phyloP scores from a whole-genome alignment of 1,139 yeast genomes.

The Lodderomyces orthopsilosis region DNA sequence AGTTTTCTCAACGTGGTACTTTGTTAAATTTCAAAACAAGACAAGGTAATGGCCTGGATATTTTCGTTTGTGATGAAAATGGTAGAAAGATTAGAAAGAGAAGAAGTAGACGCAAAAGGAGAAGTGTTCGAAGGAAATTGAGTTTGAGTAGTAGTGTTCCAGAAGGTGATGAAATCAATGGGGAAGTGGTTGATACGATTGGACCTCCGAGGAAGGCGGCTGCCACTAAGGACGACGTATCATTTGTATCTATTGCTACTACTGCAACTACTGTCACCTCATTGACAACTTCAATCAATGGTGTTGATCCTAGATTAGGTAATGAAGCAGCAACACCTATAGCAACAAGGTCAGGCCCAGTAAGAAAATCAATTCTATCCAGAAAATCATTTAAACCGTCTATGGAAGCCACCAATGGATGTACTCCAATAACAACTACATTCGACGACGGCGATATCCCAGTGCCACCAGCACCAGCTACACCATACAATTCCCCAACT shows the following conservation, averaged over 20 bases:
- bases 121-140: slow-evolving; percentile 4
- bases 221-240: neutral
- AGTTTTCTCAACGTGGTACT: slow-evolving; percentile 4
- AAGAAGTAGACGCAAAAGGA: neutral
- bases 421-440: no score
- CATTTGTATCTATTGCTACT: slow-evolving; percentile 1
- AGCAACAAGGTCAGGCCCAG: neutral
- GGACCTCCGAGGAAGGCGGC: neutral
- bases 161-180: slow-evolving; percentile 1
- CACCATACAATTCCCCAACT: neutral
- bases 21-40: slow-evolving; percentile 3
- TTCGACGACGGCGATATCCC: no score
- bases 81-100: slow-evolving; percentile 3
- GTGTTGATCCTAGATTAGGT: neutral
- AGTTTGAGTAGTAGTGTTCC: neutral
- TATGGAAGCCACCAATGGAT: no score
- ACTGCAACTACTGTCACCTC: slow-evolving; percentile 5
- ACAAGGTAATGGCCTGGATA: neutral
- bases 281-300: slow-evolving; percentile 2
- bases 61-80: slow-evolving; percentile 3
- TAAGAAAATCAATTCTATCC: no score
- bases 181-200: neutral
- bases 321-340: neutral
- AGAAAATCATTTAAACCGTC: no score
- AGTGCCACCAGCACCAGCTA: neutral